phyloP scores from a whole-genome alignment of 768 basidiomycete species.

The Atractiella rhizophila region DNA sequence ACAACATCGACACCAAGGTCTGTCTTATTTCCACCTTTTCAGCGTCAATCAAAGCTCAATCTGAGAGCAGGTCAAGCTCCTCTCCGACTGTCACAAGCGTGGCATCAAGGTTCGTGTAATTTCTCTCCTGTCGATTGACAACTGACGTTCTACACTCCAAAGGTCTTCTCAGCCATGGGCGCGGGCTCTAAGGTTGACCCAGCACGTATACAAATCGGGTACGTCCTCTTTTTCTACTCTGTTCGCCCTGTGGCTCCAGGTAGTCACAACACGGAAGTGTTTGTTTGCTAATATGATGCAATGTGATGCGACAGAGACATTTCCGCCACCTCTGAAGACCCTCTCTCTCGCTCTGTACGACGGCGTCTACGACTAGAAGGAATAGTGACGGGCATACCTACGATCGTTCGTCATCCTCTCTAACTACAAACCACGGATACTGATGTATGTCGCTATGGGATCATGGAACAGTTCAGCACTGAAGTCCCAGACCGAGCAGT shows the following conservation, averaged over 20 bases:
- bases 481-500: constrained; percentile 47
- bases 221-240: not conserved
- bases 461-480: no score
- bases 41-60: not conserved
- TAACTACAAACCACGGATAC: no score
- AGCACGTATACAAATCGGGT: constrained; percentile 64
- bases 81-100: constrained; percentile 61
- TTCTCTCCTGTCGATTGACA: no score
- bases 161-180: constrained; percentile 95
- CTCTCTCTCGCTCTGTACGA: not conserved
- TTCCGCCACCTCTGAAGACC: not conserved
- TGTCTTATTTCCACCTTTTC: not conserved
- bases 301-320: no score
- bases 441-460: no score
- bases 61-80: constrained; percentile 39
- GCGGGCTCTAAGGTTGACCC: constrained; percentile 86
- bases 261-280: no score
- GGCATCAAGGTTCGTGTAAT: no score
- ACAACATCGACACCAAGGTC: constrained; percentile 78
- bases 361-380: no score
- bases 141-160: no score
- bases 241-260: not conserved
- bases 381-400: constrained; percentile 23
- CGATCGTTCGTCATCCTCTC: constrained; percentile 18
- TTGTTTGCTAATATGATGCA: no score